These are phyloP conservation scores for Claviceps sp. DNA, from an alignment of 2,329 filamentous ascomycete genomes.

Conservation along the genomic window DNA sequence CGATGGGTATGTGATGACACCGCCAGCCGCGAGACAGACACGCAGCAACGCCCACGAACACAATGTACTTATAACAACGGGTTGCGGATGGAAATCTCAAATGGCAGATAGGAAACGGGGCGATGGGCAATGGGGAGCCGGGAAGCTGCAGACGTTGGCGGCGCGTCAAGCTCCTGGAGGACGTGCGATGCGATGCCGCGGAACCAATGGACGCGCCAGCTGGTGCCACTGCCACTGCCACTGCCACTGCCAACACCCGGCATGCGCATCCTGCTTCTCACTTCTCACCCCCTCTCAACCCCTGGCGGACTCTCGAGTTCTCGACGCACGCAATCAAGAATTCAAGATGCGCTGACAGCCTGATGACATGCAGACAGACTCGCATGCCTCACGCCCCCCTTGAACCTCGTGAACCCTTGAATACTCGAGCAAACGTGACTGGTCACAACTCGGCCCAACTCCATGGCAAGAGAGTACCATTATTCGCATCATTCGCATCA, in stretches of 20 bases:
- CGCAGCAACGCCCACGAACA: neutral
- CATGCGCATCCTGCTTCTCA: neutral
- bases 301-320: too few species aligned
- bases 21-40: neutral
- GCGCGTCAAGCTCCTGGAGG: neutral
- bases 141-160: neutral
- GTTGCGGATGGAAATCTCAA: neutral
- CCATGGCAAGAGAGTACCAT: too few species aligned
- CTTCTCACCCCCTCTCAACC: too few species aligned
- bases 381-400: too few species aligned
- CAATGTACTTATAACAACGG: neutral
- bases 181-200: neutral
- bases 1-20: neutral
- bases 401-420: too few species aligned
- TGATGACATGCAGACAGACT: too few species aligned
- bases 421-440: too few species aligned
- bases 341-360: neutral
- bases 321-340: neutral
- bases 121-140: neutral
- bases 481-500: too few species aligned
- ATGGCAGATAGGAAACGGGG: neutral
- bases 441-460: too few species aligned
- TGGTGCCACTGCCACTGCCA: neutral
- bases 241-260: neutral
- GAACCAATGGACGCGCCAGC: neutral